Evolutionary conservation across 371 early-diverging fungal species (phyloP), one percentile per base, ranked within the genome.

Genomic region (Lichtheimia ornata): DNA sequence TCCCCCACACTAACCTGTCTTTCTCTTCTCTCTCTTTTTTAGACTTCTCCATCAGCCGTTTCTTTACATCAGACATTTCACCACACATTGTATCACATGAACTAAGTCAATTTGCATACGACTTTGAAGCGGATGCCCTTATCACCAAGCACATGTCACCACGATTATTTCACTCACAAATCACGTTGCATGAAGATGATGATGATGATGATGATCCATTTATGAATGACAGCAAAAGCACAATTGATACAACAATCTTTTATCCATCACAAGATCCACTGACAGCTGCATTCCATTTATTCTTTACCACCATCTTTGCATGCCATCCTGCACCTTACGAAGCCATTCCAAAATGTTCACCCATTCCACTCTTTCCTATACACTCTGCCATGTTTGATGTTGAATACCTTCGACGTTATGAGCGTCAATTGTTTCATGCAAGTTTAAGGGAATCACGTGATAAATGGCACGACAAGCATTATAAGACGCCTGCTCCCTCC

Each of bases 281-380:
- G 9, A 57, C 74, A 11, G 70, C 77, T 15, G 80, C 77, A 7
- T 71, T 74, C 56, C 80, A 79, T 58, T 60, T 79, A 9, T 79
- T 79, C 54, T 79, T 79, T 47, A 51, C 73, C 30, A 74, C 80
- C 20, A 57, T 74, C 4, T 79, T 79, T 65, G 77, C 80, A 45
- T 52, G 57, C 15, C 77, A 79, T 62, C 77, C 77, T n/a, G 60
- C 69, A 11, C 65, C 67, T 17, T 73, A 76, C 53, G 64, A 69
- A 50, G 69, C 71, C 49, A 71, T 76, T 45, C 77, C 80, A 6
- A 64, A 66, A 7, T 76, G 76, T 30, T 60, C 71, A 45, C 77
- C 77, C 1, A 74, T 79, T 17, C 80, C 80, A 3, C 57, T 79
- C 9, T 74, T 66, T 53, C 53, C 63, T 4, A 27, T 76, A 20